These are phyloP conservation scores for Coemansia sp. DNA, from an alignment of 192 early-diverging fungal genomes.

Conservation along the genomic window DNA sequence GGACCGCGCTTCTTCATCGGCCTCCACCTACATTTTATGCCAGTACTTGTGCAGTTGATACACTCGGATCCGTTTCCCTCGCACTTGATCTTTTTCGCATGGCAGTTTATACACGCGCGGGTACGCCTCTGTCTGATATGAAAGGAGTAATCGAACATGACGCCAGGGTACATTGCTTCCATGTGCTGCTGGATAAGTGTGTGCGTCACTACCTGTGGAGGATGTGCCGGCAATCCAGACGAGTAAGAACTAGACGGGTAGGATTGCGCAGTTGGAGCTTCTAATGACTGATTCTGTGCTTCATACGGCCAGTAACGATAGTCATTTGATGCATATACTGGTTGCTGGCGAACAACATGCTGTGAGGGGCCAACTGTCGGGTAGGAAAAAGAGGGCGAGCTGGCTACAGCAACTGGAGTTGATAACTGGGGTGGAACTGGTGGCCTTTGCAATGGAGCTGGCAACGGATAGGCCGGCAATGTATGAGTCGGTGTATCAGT, in stretches of 20 bases:
- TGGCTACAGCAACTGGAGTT: neutral
- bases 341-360: constrained; percentile 15
- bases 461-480: neutral
- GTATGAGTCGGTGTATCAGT: neutral
- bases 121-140: constrained; percentile 33
- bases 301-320: constrained; percentile 43
- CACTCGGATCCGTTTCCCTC: constrained; percentile 31
- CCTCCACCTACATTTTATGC: constrained; percentile 40
- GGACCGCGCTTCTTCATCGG: constrained; percentile 52
- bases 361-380: neutral
- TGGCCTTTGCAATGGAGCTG: neutral
- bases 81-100: constrained; percentile 40
- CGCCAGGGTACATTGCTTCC: constrained; percentile 14
- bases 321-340: constrained; percentile 18
- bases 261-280: neutral
- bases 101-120: constrained; percentile 42
- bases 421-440: neutral
- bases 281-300: neutral
- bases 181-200: neutral
- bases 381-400: neutral
- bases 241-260: neutral
- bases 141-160: neutral
- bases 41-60: constrained; percentile 20
- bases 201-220: neutral
- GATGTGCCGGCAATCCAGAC: neutral